Conservation (phyloP, 2,329 filamentous ascomycete species). For the Verticillium longisporum region DNA sequence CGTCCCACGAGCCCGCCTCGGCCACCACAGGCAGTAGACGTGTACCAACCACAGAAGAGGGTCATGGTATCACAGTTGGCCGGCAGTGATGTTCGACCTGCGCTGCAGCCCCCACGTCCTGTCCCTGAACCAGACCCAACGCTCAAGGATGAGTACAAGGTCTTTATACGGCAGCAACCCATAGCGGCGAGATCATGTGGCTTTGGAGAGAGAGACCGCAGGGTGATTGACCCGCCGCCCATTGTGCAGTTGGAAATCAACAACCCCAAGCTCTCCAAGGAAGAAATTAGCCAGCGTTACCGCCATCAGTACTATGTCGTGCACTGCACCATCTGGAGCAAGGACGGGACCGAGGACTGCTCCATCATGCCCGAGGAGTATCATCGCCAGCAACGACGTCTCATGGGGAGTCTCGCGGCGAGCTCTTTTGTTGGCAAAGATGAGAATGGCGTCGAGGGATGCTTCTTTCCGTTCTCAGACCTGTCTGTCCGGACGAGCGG, state of each 20-base stretch:
- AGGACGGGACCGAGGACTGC: constrained; percentile 58
- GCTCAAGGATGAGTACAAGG: constrained; percentile 26
- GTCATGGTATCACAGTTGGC: constrained; percentile 15
- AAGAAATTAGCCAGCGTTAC: constrained; percentile 44
- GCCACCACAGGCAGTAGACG: not conserved
- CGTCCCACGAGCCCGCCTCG: not conserved
- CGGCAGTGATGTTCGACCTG: constrained; percentile 2
- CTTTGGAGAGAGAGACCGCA: constrained; percentile 74
- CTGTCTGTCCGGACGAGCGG: constrained; percentile 74
- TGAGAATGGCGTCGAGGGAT: constrained; percentile 65
- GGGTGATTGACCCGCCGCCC: constrained; percentile 77
- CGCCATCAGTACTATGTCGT: constrained; percentile 63
- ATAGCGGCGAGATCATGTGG: constrained; percentile 73
- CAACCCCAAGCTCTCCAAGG: constrained; percentile 44
- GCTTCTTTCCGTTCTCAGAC: constrained; percentile 82
- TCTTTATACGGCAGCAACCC: constrained; percentile 70
- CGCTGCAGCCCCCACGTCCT: not conserved
- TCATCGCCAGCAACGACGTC: constrained; percentile 62
- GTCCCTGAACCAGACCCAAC: not conserved
- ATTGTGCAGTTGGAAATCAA: constrained; percentile 69
- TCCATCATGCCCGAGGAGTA: constrained; percentile 67
- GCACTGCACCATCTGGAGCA: constrained; percentile 71
- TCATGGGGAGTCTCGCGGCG: constrained; percentile 75
- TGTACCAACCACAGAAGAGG: constrained; percentile 8
- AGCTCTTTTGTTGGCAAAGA: constrained; percentile 72